Evolutionary conservation across 768 basidiomycete species (phyloP).

Genomic region (Boletus huronensis): DNA sequence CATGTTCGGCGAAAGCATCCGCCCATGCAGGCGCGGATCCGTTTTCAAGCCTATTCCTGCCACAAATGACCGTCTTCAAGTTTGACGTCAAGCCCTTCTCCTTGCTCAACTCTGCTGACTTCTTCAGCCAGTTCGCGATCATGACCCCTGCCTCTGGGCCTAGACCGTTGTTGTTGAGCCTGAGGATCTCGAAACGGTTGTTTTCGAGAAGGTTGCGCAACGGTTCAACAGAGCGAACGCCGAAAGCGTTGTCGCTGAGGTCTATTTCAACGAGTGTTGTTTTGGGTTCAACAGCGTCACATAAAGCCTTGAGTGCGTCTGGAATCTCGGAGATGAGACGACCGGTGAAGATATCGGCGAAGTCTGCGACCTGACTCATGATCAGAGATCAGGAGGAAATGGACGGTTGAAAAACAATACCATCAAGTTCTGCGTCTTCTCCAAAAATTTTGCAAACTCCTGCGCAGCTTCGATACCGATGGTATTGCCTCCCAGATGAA

Average conservation of each 20-base stretch:
- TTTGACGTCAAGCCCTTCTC: conserved; percentile 66
- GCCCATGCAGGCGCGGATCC: conserved; percentile 84
- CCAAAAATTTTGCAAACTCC: conserved; percentile 77
- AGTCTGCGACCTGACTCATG: conserved; percentile 77
- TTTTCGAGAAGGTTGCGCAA: conserved; percentile 85
- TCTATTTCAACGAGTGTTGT: conserved; percentile 82
- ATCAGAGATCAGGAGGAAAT: not conserved
- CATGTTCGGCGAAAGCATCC: conserved; percentile 82
- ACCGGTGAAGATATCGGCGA: conserved; percentile 97
- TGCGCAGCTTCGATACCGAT: conserved; percentile 87
- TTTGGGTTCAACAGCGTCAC: conserved; percentile 80
- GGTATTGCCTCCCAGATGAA: conserved; percentile 93
- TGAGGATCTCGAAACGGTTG: conserved; percentile 77
- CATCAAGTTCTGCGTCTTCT: conserved; percentile 63
- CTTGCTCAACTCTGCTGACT: conserved; percentile 68
- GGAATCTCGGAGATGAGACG: conserved; percentile 96
- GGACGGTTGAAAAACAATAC: conserved; percentile 35
- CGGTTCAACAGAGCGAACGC: conserved; percentile 90
- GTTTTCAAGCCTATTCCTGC: conserved; percentile 93
- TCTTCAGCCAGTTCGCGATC: conserved; percentile 79
- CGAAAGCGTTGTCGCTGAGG: conserved; percentile 95
- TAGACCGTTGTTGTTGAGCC: conserved; percentile 95
- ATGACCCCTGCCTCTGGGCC: conserved; percentile 85
- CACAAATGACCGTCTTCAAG: conserved; percentile 81
- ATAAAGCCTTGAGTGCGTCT: conserved; percentile 80